Evolutionary conservation across 2,329 filamentous ascomycete species (phyloP).

Genomic region (Aspergillus carbonarius): DNA sequence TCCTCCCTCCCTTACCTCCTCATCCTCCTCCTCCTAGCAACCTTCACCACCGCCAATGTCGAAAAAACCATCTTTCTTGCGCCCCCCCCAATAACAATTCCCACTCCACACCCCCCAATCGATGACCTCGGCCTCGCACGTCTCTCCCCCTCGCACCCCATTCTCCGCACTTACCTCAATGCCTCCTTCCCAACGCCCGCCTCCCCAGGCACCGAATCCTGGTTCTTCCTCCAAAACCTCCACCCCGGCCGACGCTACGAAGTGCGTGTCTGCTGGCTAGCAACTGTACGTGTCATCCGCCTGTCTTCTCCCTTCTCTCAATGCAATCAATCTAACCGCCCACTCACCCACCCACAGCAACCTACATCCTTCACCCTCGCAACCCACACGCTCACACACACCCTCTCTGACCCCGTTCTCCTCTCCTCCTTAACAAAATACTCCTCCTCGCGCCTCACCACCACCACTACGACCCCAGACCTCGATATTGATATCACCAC

Average conservation of each 20-base stretch:
- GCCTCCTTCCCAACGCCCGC: conserved; percentile 65
- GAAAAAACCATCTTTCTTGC: conserved; percentile 89
- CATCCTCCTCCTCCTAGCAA: conserved; percentile 17
- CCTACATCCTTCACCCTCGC: conserved; percentile 76
- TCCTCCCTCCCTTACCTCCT: conserved; percentile 18
- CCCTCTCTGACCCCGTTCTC: conserved; percentile 63
- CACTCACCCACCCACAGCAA: conserved; percentile 59
- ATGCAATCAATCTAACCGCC: neutral
- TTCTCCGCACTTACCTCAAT: conserved; percentile 63
- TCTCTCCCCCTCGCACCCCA: conserved; percentile 59
- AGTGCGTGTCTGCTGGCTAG: conserved; percentile 88
- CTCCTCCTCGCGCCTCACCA: conserved; percentile 52
- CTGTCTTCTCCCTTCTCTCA: neutral
- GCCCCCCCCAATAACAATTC: conserved; percentile 59
- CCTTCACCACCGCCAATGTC: conserved; percentile 63
- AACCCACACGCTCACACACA: conserved; percentile 60
- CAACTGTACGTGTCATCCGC: conserved; percentile 67
- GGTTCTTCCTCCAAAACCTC: conserved; percentile 74
- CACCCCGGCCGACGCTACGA: conserved; percentile 78
- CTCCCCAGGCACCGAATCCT: conserved; percentile 64
- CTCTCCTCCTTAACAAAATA: conserved; percentile 65
- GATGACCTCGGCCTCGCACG: conserved; percentile 62
- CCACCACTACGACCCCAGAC: conserved; percentile 16
- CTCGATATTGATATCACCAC: conserved; percentile 5
- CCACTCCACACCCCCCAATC: conserved; percentile 56